These are phyloP conservation scores for Corniculantispora saksenae DNA, from an alignment of 2,329 filamentous ascomycete species.

Conservation along the genomic window DNA sequence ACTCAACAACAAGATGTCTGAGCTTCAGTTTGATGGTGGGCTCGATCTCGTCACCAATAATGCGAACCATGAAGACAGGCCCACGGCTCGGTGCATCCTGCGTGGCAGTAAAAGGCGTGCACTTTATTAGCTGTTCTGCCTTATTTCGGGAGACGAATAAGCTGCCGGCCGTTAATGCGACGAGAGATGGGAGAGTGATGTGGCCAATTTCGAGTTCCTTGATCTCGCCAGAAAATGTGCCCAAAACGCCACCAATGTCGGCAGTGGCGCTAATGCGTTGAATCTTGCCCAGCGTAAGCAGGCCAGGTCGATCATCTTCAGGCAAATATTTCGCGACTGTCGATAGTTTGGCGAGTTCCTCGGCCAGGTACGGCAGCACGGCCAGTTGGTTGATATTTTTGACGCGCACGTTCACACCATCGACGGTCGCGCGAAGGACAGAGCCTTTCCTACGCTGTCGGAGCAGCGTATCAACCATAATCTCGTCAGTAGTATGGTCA, in stretches of 20 bases:
- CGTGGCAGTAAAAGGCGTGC: slow-evolving; percentile 32
- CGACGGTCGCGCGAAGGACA: slow-evolving; percentile 71
- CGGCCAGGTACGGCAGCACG: slow-evolving; percentile 68
- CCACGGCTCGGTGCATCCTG: slow-evolving; percentile 29
- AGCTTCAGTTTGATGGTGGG: slow-evolving; percentile 86
- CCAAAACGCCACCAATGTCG: slow-evolving; percentile 69
- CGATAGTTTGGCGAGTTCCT: slow-evolving; percentile 79
- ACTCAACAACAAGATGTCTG: slow-evolving; percentile 83
- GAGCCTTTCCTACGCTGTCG: slow-evolving; percentile 84
- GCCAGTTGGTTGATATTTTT: slow-evolving; percentile 65
- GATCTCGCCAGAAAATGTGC: slow-evolving; percentile 59
- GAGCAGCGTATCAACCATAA: slow-evolving; percentile 88
- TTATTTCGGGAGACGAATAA: slow-evolving; percentile 65
- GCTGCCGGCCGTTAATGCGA: slow-evolving; percentile 72
- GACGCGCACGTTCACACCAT: slow-evolving; percentile 63
- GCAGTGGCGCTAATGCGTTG: slow-evolving; percentile 62
- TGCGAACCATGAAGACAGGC: slow-evolving; percentile 77
- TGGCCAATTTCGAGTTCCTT: slow-evolving; percentile 72
- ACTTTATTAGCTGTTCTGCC: slow-evolving; percentile 70
- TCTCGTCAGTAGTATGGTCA: slow-evolving; percentile 82
- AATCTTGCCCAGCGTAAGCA: slow-evolving; percentile 73
- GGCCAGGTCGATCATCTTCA: slow-evolving; percentile 88
- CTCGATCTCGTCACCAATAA: slow-evolving; percentile 93
- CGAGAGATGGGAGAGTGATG: slow-evolving; percentile 79
- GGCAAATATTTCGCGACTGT: slow-evolving; percentile 92